Evolutionary conservation across 2,329 filamentous ascomycete species (phyloP).

Genomic region (Dothideomycetidae sp.): DNA sequence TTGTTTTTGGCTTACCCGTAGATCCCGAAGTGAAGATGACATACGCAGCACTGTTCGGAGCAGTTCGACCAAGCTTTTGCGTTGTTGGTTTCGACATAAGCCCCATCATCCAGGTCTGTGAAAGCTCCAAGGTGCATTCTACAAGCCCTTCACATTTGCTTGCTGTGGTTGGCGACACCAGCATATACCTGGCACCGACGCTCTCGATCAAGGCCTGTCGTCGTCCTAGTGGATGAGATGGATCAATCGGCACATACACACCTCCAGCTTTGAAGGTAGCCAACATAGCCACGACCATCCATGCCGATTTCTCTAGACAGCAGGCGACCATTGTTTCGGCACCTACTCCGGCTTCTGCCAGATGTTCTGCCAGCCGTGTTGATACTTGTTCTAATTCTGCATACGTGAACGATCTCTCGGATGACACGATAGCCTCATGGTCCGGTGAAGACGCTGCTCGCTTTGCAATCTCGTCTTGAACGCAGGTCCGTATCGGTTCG

Average conservation of each 20-base stretch:
- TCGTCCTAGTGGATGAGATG: conserved; percentile 15
- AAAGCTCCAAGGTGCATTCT: not conserved
- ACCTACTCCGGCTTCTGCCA: conserved; percentile 11
- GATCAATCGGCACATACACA: conserved; percentile 18
- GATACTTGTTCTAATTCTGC: conserved; percentile 15
- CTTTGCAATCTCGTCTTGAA: conserved; percentile 15
- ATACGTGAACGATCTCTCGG: conserved; percentile 19
- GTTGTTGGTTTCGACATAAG: not conserved
- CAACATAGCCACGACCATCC: conserved; percentile 17
- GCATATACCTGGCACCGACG: conserved; percentile 11
- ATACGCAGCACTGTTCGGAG: not conserved
- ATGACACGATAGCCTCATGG: conserved; percentile 17
- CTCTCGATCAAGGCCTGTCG: conserved; percentile 18
- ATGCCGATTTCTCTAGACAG: conserved; percentile 18
- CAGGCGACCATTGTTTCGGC: conserved; percentile 14
- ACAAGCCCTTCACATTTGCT: not conserved
- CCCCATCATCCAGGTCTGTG: not conserved
- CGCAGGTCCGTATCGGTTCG: conserved; percentile 10
- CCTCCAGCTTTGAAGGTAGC: conserved; percentile 21
- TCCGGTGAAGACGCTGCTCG: conserved; percentile 12
- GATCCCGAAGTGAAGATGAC: not conserved
- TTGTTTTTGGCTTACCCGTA: not conserved
- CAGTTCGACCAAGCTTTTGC: not conserved
- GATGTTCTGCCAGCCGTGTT: conserved; percentile 12
- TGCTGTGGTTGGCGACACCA: conserved; percentile 10